Conservation (phyloP, 768 basidiomycete genomes). For the Leccinum longicurvipes region DNA sequence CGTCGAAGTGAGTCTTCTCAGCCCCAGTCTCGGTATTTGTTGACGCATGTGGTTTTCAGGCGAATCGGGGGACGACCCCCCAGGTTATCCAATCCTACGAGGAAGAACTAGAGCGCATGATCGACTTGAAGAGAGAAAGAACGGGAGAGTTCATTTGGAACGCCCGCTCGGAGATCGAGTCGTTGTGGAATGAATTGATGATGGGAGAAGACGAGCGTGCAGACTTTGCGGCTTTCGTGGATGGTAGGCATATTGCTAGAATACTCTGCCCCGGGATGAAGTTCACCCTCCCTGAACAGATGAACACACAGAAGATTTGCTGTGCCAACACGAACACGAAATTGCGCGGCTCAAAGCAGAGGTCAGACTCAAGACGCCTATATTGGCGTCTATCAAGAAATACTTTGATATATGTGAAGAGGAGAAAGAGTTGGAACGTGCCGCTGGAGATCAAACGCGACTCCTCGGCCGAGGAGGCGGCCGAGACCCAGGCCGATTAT, state of each 20-base stretch:
- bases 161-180: constrained; percentile 76
- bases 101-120: constrained; percentile 85
- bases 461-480: constrained; percentile 71
- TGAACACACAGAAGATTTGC: constrained; percentile 84
- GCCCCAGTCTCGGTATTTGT: neutral
- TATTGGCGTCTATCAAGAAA: constrained; percentile 74
- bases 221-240: constrained; percentile 77
- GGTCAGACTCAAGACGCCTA: constrained; percentile 67
- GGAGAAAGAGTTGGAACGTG: constrained; percentile 80
- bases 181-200: constrained; percentile 85
- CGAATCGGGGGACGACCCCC: constrained; percentile 75
- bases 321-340: constrained; percentile 82
- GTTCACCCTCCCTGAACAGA: constrained; percentile 40
- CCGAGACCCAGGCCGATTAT: constrained; percentile 78
- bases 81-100: constrained; percentile 80
- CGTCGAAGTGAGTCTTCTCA: constrained; percentile 53
- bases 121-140: constrained; percentile 81
- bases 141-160: constrained; percentile 83
- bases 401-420: constrained; percentile 92
- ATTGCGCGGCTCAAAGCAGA: constrained; percentile 81
- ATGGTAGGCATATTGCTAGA: constrained; percentile 51
- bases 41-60: constrained; percentile 17
- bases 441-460: constrained; percentile 77
- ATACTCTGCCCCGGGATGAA: neutral
- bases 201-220: constrained; percentile 76